phyloP scores from a whole-genome alignment of 768 basidiomycete species.

The Leucogyrophana mollusca region DNA sequence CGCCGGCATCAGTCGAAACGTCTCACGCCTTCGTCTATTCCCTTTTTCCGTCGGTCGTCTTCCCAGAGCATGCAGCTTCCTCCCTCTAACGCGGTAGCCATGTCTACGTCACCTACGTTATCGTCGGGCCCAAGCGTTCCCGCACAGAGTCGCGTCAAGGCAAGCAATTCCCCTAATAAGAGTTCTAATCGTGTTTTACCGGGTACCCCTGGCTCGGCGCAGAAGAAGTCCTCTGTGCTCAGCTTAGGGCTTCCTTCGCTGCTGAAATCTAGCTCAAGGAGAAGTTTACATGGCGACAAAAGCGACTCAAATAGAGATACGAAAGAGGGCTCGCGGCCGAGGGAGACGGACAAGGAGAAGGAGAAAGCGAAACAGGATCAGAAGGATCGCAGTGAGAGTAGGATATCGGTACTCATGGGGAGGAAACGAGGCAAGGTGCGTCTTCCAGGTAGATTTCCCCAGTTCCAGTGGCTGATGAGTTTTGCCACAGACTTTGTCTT shows the following conservation, averaged over 20 bases:
- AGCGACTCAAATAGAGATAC: slow-evolving; percentile 46
- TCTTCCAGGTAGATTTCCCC: slow-evolving; percentile 4
- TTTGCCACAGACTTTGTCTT: slow-evolving; percentile 69
- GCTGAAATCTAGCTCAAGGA: slow-evolving; percentile 81
- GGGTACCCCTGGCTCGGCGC: slow-evolving; percentile 55
- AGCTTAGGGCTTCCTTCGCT: slow-evolving; percentile 80
- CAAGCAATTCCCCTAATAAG: slow-evolving; percentile 50
- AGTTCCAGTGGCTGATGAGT: slow-evolving; percentile 8
- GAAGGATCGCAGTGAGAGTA: slow-evolving; percentile 86
- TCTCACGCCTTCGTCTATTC: slow-evolving; percentile 89
- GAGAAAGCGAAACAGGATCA: slow-evolving; percentile 67
- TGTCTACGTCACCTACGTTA: slow-evolving; percentile 51
- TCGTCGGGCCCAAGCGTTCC: slow-evolving; percentile 38
- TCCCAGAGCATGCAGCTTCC: slow-evolving; percentile 83
- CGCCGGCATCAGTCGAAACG: slow-evolving; percentile 70
- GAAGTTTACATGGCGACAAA: slow-evolving; percentile 69
- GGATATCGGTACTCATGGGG: slow-evolving; percentile 85
- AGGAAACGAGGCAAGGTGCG: slow-evolving; percentile 89
- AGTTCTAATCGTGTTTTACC: slow-evolving; percentile 53
- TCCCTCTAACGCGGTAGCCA: slow-evolving; percentile 37
- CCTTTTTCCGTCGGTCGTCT: slow-evolving; percentile 90
- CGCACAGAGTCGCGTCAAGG: slow-evolving; percentile 41
- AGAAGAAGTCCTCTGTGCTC: slow-evolving; percentile 81
- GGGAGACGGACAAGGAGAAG: slow-evolving; percentile 43
- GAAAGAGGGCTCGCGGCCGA: slow-evolving; percentile 52